Conservation (phyloP, 768 basidiomycete species). For the Gymnopilus dilepis region DNA sequence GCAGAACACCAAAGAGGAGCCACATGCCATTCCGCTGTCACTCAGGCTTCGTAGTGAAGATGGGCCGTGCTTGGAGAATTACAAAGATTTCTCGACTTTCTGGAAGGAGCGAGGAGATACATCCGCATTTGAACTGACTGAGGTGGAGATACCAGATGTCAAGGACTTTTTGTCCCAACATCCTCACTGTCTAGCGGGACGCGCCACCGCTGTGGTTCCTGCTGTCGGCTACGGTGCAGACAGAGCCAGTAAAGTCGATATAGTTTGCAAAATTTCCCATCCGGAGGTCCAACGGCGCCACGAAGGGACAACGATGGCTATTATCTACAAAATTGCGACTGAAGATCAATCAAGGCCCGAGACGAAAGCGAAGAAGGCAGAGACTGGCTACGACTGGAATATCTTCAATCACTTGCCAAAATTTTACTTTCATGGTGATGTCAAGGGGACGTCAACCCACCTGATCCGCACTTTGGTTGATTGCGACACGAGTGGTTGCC, state of each 20-base stretch:
- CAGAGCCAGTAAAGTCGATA: not conserved
- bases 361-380: not conserved
- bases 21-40: too few relatives aligned
- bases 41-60: too few relatives aligned
- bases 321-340: constrained; percentile 2
- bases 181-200: not conserved
- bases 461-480: constrained; percentile 9
- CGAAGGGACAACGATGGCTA: constrained; percentile 11
- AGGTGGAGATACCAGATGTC: not conserved
- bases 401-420: constrained; percentile 13
- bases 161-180: not conserved
- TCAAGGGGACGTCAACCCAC: not conserved
- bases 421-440: constrained; percentile 9
- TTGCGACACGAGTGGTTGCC: not conserved
- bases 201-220: constrained; percentile 5
- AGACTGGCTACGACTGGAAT: not conserved
- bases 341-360: not conserved
- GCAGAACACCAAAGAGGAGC: too few relatives aligned
- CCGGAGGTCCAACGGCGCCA: constrained; percentile 8
- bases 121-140: not conserved
- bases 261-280: constrained; percentile 14
- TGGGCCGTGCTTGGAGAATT: not conserved
- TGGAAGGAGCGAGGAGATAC: not conserved
- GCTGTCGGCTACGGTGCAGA: not conserved
- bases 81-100: not conserved